Base-by-base conservation (phyloP, 192 early-diverging fungal species). In the Geranomyces variabilis region DNA sequence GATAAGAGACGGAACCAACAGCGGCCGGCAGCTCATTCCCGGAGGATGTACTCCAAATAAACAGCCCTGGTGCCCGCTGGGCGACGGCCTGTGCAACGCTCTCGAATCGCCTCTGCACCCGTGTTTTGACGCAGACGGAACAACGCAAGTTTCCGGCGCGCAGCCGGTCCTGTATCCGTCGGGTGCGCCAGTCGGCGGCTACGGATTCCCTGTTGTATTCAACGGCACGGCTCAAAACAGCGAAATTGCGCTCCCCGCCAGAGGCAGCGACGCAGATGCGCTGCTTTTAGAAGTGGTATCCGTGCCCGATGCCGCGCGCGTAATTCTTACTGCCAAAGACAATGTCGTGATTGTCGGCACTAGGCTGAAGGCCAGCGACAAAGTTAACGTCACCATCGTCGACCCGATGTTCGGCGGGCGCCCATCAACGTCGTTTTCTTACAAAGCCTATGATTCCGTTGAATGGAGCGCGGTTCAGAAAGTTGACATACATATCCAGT, bases 161-260 rank as follows among this genome's bases (percentile, higher is more conserved):
- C 63, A 41, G 22, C 63, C 63, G 7, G 7, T 24, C 24, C 14
- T 66, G 43, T 66, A 66, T 41, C 34, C 41, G 6, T 66, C 63
- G n/a, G 36, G 36, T 46, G 63, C 63, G 9, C 63, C 63, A 44
- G 26, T 66, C 8, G 63, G 63, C 0, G 63, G 63, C 9, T 66
- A 66, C 46, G 26, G 26, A 14, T 26, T 28, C 14, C 63, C 63
- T 0, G 26, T 66, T 14, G 43, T 66, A 3, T 15, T 53, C 51
- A 53, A 53, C 51, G 51, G 51, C 26, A 53, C 6, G 6, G 19
- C 46, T n/a, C n/a, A n/a, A n/a, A n/a, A n/a, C n/a, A 2, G 58
- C 2, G 14, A 28, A 28, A 60, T 14, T 28, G 0, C 21, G 58
- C 28, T 19, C 19, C 1, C 12, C 12, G 15, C n/a, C n/a, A n/a